These are phyloP conservation scores for Stagonosporopsis tanaceti DNA, from an alignment of 2,329 filamentous ascomycete species.

Conservation along the genomic window DNA sequence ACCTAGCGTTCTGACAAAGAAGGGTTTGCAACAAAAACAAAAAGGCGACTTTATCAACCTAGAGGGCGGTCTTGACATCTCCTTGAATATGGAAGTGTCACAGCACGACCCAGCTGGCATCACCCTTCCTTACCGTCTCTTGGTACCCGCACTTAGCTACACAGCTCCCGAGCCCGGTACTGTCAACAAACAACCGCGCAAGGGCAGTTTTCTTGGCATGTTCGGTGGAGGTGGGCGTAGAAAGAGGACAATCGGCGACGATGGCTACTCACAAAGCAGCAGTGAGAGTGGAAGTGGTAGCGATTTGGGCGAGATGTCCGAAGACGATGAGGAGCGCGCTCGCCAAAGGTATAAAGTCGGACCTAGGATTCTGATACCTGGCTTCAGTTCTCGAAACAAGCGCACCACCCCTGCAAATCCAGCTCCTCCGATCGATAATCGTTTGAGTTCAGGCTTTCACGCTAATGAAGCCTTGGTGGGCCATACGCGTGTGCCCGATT, in stretches of 20 bases:
- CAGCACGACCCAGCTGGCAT: slow-evolving; percentile 85
- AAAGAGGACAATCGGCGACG: slow-evolving; percentile 40
- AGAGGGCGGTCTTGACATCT: slow-evolving; percentile 84
- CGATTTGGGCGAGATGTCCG: slow-evolving; percentile 35
- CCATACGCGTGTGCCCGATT: slow-evolving; percentile 17
- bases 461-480: slow-evolving; percentile 30
- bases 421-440: slow-evolving; percentile 25
- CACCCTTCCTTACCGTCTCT: slow-evolving; percentile 84
- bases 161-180: slow-evolving; percentile 26
- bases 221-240: slow-evolving; percentile 35
- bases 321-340: slow-evolving; percentile 41
- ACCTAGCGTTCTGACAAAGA: slow-evolving; percentile 54
- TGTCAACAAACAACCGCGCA: slow-evolving; percentile 34
- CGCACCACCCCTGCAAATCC: slow-evolving; percentile 29
- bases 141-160: slow-evolving; percentile 78
- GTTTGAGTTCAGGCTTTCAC: slow-evolving; percentile 36
- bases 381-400: slow-evolving; percentile 37
- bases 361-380: slow-evolving; percentile 43
- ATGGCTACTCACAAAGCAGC: slow-evolving; percentile 41
- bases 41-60: slow-evolving; percentile 68
- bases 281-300: slow-evolving; percentile 39
- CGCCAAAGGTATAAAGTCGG: slow-evolving; percentile 46
- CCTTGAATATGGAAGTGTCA: slow-evolving; percentile 87
- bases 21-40: slow-evolving; percentile 45
- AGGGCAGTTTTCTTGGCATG: slow-evolving; percentile 39